phyloP scores from a whole-genome alignment of 2,329 filamentous ascomycete genomes.

The Alternaria conjuncta region DNA sequence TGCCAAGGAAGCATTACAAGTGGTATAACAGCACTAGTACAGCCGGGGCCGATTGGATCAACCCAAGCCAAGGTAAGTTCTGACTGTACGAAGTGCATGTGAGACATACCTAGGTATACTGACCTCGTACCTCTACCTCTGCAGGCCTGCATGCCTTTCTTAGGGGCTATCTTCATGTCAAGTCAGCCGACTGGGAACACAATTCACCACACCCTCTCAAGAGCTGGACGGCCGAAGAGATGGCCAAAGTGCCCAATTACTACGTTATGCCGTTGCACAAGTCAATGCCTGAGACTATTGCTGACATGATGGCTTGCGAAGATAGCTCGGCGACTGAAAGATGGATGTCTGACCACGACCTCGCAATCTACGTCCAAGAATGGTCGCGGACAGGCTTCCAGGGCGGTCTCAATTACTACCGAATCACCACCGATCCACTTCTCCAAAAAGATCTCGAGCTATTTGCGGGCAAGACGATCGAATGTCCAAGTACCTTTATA shows the following conservation, averaged over 20 bases:
- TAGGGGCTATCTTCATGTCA: constrained; percentile 72
- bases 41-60: constrained; percentile 58
- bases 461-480: constrained; percentile 66
- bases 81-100: no score
- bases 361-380: constrained; percentile 66
- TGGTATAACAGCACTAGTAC: constrained; percentile 65
- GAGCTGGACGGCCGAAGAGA: constrained; percentile 63
- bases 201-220: constrained; percentile 62
- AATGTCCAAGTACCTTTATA: constrained; percentile 68
- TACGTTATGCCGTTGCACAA: constrained; percentile 68
- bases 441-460: constrained; percentile 61
- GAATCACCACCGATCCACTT: constrained; percentile 61
- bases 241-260: constrained; percentile 69
- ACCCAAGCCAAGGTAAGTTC: no score
- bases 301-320: constrained; percentile 61
- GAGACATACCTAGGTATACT: no score
- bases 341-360: constrained; percentile 66
- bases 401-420: constrained; percentile 72
- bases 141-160: constrained; percentile 67
- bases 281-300: constrained; percentile 66
- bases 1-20: constrained; percentile 73
- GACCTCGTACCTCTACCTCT: no score
- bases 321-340: constrained; percentile 53
- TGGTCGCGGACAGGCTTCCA: constrained; percentile 69
- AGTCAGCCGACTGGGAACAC: constrained; percentile 66